phyloP scores from a whole-genome alignment of 768 basidiomycete species.

The Naganishia friedmannii region DNA sequence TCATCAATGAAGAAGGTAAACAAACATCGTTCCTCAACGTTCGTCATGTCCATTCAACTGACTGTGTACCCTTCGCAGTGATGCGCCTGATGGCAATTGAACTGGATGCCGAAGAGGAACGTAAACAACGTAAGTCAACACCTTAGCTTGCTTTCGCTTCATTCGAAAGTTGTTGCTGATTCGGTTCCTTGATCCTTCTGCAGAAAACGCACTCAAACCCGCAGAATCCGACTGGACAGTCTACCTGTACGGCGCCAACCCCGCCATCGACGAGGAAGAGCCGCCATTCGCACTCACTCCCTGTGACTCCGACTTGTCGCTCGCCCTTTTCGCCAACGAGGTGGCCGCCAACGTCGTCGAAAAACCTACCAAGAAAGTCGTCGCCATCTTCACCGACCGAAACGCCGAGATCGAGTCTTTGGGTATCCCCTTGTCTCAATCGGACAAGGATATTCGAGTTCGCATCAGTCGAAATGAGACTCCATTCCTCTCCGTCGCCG shows the following conservation, averaged over 20 bases:
- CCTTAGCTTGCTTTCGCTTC: no score
- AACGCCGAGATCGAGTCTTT: neutral
- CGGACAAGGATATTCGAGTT: neutral
- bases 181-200: no score
- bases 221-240: neutral
- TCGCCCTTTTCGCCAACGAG: neutral
- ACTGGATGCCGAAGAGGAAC: neutral
- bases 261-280: neutral
- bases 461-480: neutral
- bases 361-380: neutral
- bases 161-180: no score
- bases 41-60: no score
- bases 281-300: neutral
- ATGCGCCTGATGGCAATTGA: neutral
- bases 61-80: neutral
- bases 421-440: neutral
- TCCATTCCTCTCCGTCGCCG: neutral
- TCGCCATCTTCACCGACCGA: neutral
- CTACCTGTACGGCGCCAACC: neutral
- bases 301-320: neutral
- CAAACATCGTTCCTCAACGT: no score
- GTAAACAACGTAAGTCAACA: neutral
- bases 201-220: neutral
- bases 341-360: no score
- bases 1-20: no score